phyloP scores from a whole-genome alignment of 495 filamentous ascomycete species.

The Cairneyella variabilis region DNA sequence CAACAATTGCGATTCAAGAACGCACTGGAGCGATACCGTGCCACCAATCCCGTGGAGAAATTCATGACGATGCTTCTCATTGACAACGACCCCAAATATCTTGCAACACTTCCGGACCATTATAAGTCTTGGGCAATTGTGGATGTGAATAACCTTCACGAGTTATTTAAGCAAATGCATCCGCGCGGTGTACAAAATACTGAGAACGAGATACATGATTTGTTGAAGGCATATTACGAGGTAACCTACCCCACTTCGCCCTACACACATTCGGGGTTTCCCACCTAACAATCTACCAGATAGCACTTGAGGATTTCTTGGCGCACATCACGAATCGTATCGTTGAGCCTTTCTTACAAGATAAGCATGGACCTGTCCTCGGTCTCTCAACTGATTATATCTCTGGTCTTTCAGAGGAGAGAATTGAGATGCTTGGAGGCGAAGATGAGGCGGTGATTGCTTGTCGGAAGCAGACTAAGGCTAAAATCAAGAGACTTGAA shows the following conservation, averaged over 20 bases:
- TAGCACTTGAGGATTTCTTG: slow-evolving; percentile 19
- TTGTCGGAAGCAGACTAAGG: neutral
- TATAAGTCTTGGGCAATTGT: slow-evolving; percentile 4
- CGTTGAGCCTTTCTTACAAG: slow-evolving; percentile 20
- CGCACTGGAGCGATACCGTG: slow-evolving; percentile 19
- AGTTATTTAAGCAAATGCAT: slow-evolving; percentile 21
- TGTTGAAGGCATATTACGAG: slow-evolving; percentile 25
- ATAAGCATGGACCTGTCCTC: slow-evolving; percentile 15
- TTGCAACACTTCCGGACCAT: neutral
- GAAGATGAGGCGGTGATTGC: slow-evolving; percentile 12
- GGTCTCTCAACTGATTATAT: slow-evolving; percentile 19
- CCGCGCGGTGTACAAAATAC: slow-evolving; percentile 21
- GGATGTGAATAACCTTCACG: slow-evolving; percentile 3
- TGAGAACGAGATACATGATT: slow-evolving; percentile 27
- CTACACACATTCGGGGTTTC: neutral
- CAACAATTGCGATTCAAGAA: slow-evolving; percentile 10
- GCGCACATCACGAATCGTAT: slow-evolving; percentile 12
- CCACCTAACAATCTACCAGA: neutral
- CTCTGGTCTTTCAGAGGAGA: neutral
- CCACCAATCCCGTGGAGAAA: neutral
- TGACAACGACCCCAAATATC: neutral
- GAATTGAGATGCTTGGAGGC: slow-evolving; percentile 4
- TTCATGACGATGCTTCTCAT: neutral
- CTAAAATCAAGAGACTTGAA: slow-evolving; percentile 13
- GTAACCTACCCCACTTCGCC: neutral